These are phyloP conservation scores for Tuber aestivum DNA, from an alignment of 495 filamentous ascomycete species.

Conservation along the genomic window DNA sequence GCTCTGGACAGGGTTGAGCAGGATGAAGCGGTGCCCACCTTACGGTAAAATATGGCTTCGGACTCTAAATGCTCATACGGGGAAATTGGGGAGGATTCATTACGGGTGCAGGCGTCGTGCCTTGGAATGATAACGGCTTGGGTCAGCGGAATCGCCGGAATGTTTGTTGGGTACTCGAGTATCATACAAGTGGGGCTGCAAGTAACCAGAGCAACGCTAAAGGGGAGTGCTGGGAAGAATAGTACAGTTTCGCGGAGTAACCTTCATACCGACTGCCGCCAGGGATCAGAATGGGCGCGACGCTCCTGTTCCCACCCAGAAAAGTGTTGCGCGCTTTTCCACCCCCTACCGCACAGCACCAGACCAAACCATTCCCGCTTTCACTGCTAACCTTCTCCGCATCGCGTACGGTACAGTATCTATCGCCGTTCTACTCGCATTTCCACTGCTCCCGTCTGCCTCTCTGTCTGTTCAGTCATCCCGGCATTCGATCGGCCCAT, in stretches of 20 bases:
- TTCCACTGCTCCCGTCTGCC: neutral
- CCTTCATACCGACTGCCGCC: neutral
- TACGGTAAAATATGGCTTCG: neutral
- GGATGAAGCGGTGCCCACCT: neutral
- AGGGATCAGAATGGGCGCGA: neutral
- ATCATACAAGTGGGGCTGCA: neutral
- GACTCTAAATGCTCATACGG: neutral
- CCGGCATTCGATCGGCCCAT: neutral
- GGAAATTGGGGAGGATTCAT: neutral
- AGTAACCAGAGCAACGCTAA: neutral
- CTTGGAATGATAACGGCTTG: no score
- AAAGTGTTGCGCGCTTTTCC: neutral
- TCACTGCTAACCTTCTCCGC: neutral
- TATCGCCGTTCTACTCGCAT: neutral
- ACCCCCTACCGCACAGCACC: neutral
- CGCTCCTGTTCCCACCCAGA: no score
- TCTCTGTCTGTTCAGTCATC: neutral
- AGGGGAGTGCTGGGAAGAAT: neutral
- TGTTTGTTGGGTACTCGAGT: neutral
- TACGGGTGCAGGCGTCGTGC: neutral
- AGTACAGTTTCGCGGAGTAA: neutral
- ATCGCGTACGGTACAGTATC: conserved; percentile 1
- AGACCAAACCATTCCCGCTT: neutral
- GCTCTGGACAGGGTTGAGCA: neutral
- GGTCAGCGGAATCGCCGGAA: no score